Evolutionary conservation across 495 filamentous ascomycete genomes (phyloP).

Genomic region (Penicillium desertorum): DNA sequence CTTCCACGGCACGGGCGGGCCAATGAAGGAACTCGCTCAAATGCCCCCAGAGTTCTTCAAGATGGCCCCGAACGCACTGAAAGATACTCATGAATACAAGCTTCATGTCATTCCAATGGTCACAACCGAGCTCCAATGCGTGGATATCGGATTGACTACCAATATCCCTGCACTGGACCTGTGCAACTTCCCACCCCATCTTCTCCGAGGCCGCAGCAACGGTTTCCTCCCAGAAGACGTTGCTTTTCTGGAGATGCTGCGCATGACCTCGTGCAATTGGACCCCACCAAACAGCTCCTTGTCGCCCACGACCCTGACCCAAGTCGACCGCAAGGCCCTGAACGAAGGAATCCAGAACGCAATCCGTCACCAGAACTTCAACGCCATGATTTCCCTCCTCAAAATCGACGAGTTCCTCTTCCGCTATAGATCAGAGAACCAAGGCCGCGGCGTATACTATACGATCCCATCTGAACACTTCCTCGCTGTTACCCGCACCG

Average conservation of each 20-base stretch:
- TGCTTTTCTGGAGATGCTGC: slow-evolving; percentile 38
- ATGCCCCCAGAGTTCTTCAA: not conserved
- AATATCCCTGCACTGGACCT: slow-evolving; percentile 22
- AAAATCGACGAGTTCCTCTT: slow-evolving; percentile 42
- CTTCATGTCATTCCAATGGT: slow-evolving; percentile 28
- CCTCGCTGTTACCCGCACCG: slow-evolving; percentile 26
- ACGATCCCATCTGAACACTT: slow-evolving; percentile 34
- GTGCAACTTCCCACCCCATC: slow-evolving; percentile 24
- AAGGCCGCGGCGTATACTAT: slow-evolving; percentile 15
- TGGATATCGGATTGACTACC: not conserved
- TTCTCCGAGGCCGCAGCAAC: slow-evolving; percentile 28
- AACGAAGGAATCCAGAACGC: slow-evolving; percentile 41
- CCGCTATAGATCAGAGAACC: slow-evolving; percentile 19
- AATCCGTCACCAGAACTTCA: slow-evolving; percentile 29
- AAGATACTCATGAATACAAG: slow-evolving; percentile 19
- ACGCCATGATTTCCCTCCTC: slow-evolving; percentile 37
- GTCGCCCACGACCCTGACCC: not conserved
- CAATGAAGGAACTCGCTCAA: not conserved
- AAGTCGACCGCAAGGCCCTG: slow-evolving; percentile 29
- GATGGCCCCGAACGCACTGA: not conserved
- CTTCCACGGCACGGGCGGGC: slow-evolving; percentile 23
- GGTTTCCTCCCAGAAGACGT: slow-evolving; percentile 21
- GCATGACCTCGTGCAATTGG: slow-evolving; percentile 31
- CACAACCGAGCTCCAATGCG: slow-evolving; percentile 18
- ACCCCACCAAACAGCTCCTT: not conserved